Evolutionary conservation across 2,329 filamentous ascomycete species (phyloP), one percentile per base, ranked within the genome.

Genomic region (Fonsecaea pugnacius): DNA sequence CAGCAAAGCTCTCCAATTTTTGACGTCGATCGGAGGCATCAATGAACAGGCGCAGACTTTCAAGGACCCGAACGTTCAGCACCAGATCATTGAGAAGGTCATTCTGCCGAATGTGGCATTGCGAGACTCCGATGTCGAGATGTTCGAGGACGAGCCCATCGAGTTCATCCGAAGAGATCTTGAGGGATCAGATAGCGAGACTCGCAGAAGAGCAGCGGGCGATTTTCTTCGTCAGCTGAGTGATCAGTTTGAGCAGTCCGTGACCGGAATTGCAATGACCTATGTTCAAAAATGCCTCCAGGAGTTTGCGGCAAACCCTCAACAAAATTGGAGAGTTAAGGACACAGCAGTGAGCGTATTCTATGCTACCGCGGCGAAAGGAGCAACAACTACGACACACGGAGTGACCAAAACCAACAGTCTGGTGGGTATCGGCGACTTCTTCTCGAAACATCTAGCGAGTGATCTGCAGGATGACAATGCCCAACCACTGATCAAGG

Each of bases 271-370:
- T n/a, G 93, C 96, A 24, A 89, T 89, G 67, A 88, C 86, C 70
- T 97, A 98, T 79, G 91, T 96, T 72, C 86, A 89, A 67, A 90
- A 93, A 76, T 96, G 96, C 75, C 84, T 99, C 32, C 78, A 81
- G 38, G 84, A 90, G 60, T 92, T 92, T 73, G 85, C 87, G 61
- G 90, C 90, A 76, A 83, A 88, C 67, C 82, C 82, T 48, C 77
- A 79, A 14, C 79, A 84, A 18, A 92, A 96, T 76, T 99, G 95
- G 95, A 96, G 96, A 78, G 89, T 92, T 55, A 99, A 99, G 80
- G 95, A 99, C 74, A 98, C 94, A 0, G 95, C 95, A n/a, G 89
- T 97, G 63, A 98, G 98, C 74, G 86, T 99, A 16, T 99, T 96
- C 82, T 88, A 95, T 40, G 92, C 95, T 4, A 92, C 98, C 71